Percentiles rank a stretch among this genome's conserved stretches.
These are phyloP conservation scores for Melastoma candidum DNA, from an alignment of 441 rosid genomes.

Conservation along the genomic window DNA sequence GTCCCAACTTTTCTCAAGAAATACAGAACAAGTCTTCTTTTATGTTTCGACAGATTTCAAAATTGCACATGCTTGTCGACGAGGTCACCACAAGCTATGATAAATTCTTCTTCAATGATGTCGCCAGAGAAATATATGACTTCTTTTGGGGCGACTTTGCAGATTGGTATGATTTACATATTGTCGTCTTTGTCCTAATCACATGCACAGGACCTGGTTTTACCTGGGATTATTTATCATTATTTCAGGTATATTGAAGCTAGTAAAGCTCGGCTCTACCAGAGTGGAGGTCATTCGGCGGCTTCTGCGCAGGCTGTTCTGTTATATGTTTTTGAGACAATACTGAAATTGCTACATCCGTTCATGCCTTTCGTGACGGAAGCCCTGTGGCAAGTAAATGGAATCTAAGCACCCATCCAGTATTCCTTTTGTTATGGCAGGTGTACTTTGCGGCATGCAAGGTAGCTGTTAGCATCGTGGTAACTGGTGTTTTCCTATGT, in stretches of 20 bases:
- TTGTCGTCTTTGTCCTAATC: background rate
- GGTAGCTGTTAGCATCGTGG: no score
- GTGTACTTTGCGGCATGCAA: no score
- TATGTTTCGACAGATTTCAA: constrained; percentile 51
- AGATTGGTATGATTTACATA: constrained; percentile 53
- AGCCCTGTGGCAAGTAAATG: constrained; percentile 83
- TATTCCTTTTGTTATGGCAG: no score
- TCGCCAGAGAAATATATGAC: constrained; percentile 89
- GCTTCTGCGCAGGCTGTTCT: constrained; percentile 76
- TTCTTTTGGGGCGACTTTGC: constrained; percentile 98
- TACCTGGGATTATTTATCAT: constrained; percentile 2
- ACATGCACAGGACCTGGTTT: background rate
- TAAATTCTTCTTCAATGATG: constrained; percentile 81
- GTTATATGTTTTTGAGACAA: constrained; percentile 71
- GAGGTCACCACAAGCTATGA: constrained; percentile 72
- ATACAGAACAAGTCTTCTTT: background rate
- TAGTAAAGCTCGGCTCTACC: constrained; percentile 81
- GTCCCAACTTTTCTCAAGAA: no score
- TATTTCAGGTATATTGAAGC: constrained; percentile 85
- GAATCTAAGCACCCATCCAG: background rate
- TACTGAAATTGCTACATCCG: constrained; percentile 84
- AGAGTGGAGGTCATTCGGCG: constrained; percentile 38
- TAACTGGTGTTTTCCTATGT: constrained; percentile 11
- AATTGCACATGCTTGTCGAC: constrained; percentile 82
- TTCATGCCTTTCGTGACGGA: constrained; percentile 98